phyloP scores from a whole-genome alignment of 2,329 filamentous ascomycete species.

The Fusarium torulosum region DNA sequence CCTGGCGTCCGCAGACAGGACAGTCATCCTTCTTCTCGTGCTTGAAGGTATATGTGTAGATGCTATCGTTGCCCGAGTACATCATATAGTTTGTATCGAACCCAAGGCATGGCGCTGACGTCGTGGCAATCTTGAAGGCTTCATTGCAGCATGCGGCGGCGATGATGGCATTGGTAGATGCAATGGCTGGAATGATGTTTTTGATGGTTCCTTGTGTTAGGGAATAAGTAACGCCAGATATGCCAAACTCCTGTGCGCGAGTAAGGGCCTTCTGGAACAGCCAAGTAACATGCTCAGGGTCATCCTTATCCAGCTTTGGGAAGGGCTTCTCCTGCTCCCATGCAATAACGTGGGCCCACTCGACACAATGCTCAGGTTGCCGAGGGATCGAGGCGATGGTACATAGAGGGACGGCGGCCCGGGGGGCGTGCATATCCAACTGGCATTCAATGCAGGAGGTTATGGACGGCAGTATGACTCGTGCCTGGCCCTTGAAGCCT shows the following conservation, averaged over 20 bases:
- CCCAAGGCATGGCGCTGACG: slow-evolving; percentile 82
- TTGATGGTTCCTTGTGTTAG: slow-evolving; percentile 98
- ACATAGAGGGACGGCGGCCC: slow-evolving; percentile 95
- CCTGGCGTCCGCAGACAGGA: slow-evolving; percentile 88
- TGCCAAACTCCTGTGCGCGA: slow-evolving; percentile 89
- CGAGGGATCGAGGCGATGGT: slow-evolving; percentile 96
- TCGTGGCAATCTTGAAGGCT: slow-evolving; percentile 92
- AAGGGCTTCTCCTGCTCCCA: slow-evolving; percentile 92
- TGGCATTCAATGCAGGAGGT: slow-evolving; percentile 99
- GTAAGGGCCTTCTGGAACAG: slow-evolving; percentile 86
- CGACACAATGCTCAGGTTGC: slow-evolving; percentile 97
- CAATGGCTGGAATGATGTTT: slow-evolving; percentile 99
- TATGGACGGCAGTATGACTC: slow-evolving; percentile 91
- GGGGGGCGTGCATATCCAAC: slow-evolving; percentile 97
- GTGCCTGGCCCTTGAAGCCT: slow-evolving; percentile 96
- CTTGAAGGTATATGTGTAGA: slow-evolving; percentile 98
- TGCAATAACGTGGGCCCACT: slow-evolving; percentile 98
- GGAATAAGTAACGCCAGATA: slow-evolving; percentile 91
- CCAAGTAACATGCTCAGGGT: slow-evolving; percentile 98
- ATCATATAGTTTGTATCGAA: slow-evolving; percentile 96
- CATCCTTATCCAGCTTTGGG: slow-evolving; percentile 90
- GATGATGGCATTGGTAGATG: slow-evolving; percentile 96
- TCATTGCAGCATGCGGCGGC: slow-evolving; percentile 97
- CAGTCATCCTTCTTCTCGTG: slow-evolving; percentile 96
- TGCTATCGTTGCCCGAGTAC: slow-evolving; percentile 95